Conservation (phyloP, 2,329 filamentous ascomycete species). For the Dendrostoma leiphaemia region DNA sequence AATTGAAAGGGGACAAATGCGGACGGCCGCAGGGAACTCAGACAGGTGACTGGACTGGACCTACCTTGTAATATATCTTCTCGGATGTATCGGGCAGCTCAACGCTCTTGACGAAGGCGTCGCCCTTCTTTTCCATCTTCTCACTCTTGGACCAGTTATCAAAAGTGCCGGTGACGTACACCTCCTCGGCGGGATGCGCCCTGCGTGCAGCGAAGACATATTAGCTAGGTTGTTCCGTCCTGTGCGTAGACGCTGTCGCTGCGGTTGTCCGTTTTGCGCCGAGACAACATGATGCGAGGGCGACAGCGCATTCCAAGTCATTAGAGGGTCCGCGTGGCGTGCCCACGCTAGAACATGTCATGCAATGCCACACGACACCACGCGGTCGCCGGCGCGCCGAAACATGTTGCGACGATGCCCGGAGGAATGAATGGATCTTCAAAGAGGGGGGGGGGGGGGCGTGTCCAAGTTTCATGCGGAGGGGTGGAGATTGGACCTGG, state of each 20-base stretch:
- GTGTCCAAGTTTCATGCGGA: constrained; percentile 6
- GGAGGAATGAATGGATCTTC: constrained; percentile 4
- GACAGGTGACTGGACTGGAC: constrained; percentile 41
- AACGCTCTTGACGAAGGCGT: constrained; percentile 74
- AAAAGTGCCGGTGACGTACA: constrained; percentile 94
- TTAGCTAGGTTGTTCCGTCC: constrained; percentile 2
- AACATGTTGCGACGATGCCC: neutral
- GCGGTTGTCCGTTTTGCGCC: neutral
- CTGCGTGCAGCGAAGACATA: constrained; percentile 44
- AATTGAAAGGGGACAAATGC: constrained; percentile 12
- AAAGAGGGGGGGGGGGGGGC: constrained; percentile 2
- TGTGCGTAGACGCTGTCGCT: neutral
- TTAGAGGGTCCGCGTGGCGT: neutral
- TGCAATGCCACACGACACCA: too few species aligned
- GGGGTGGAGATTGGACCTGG: constrained; percentile 6
- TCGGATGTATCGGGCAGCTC: constrained; percentile 61
- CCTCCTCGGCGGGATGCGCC: constrained; percentile 79
- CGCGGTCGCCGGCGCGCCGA: neutral
- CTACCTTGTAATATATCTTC: constrained; percentile 92
- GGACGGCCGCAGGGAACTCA: constrained; percentile 11
- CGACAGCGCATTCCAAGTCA: neutral
- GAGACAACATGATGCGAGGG: neutral
- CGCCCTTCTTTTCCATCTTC: constrained; percentile 73
- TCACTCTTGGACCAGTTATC: constrained; percentile 90
- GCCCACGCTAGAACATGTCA: too few species aligned